Evolutionary conservation across 2,329 filamentous ascomycete species (phyloP), one percentile per base, ranked within the genome.

Genomic region (Fusarium cicatricum): DNA sequence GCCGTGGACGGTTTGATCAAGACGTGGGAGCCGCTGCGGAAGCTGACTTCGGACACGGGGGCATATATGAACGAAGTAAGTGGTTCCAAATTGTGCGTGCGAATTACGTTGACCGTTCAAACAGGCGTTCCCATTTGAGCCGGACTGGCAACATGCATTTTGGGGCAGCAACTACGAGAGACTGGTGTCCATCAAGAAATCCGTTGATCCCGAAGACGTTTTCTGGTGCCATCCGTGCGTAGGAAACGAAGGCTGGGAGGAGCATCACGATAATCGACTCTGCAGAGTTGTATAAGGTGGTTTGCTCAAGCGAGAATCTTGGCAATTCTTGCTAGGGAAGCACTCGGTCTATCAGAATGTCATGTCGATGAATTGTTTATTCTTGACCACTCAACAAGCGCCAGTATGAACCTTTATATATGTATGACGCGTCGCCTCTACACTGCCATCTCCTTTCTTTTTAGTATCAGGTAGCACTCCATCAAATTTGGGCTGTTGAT

Each of bases 161-260:
- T 81, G 77, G 77, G 77, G 76, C 0, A 63, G 65, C 11, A 81
- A 83, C 39, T 83, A 83, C 57, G 62, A 72, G 12, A 71, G 72
- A 2, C 67, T 84, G 4, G 59, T 78, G 0, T 39, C 65, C 11
- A 78, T 83, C 46, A 84, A 84, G 69, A 70, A 72, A 11, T 38
- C 58, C 1, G 66, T 80, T n/a, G 81, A 84, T 55, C 81, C 80
- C 0, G 50, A 69, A 0, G 79, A 81, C 44, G 71, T 83, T 2
- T 77, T 84, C 12, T 81, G 79, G 73, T 82, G 80, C 52, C 62
- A 74, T 11, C 74, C 78, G 0, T 82, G 80, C 48, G 78, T 82
- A 1, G 80, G 80, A 0, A 79, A 74, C 46, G 77, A 81, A 38
- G 63, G 67, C 0, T 81, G 78, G 76, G 44, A 64, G 39, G 60